Evolutionary conservation across 495 filamentous ascomycete genomes (phyloP), one percentile per base, ranked within the genome.

Genomic region (Tuber indicum): DNA sequence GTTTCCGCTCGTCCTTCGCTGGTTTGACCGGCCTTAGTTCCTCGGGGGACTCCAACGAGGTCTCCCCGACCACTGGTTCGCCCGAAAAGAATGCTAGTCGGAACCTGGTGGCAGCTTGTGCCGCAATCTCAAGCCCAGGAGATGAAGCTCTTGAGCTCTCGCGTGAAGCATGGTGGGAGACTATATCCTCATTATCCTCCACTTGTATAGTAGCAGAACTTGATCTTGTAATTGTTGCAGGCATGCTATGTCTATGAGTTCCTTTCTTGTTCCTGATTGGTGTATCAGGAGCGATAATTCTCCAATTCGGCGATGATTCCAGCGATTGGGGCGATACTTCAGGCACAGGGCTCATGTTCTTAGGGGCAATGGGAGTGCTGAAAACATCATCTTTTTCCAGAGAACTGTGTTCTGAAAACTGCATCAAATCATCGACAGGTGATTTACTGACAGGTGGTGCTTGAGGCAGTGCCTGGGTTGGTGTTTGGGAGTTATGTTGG

Each of bases 231-330:
- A 80, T 80, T 41, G 78, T 77, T 47, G 78, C 79, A 32, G 79
- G 78, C 16, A 76, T 74, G 58, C 42, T 26, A 41, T 72, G 23
- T 70, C 71, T 76, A 44, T 42, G 47, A 7, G 23, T 76, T 17
- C 72, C 42, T 23, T 76, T 42, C 43, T 75, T 74, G 21, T 52
- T 74, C 44, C 71, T 41, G 44, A 52, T 74, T 49, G 81, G 81
- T 12, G 81, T 82, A 45, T 82, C 81, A 21, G 81, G 80, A 41
- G 79, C 78, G 80, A 82, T 76, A 36, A 81, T 73, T 32, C 74
- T 72, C 81, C 81, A 82, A 47, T 82, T 82, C 19, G 81, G 81
- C 43, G 79, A 81, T 8, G 78, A 77, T 58, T 72, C 71, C 17
- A 72, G 52, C 58, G 78, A 80, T 36, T 75, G 70, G 41, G 71